These are phyloP conservation scores for Actinomortierella wolfii DNA, from an alignment of 371 early-diverging fungal genomes.

Conservation along the genomic window DNA sequence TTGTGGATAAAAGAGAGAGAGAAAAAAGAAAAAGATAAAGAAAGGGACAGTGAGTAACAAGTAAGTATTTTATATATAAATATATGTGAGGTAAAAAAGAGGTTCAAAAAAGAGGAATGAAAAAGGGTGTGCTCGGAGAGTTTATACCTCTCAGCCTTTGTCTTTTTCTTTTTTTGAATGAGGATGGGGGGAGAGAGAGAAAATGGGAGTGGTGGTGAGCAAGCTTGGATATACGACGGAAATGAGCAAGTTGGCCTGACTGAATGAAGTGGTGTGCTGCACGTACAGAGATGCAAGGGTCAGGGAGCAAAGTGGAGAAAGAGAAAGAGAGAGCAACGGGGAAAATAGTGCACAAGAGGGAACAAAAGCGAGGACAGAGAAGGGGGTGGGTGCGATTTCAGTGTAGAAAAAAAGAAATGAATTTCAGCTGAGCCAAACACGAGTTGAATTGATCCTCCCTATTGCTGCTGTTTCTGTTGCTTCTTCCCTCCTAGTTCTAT, in stretches of 20 bases:
- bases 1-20: slow-evolving; percentile 1
- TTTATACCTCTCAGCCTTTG: background rate
- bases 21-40: background rate
- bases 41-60: background rate
- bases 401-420: background rate
- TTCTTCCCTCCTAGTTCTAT: too few relatives aligned
- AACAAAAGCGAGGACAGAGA: background rate
- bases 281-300: background rate
- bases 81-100: background rate
- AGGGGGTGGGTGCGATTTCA: background rate
- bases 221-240: slow-evolving; percentile 6
- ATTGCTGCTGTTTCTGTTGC: too few relatives aligned
- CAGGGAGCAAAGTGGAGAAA: background rate
- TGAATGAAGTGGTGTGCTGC: background rate
- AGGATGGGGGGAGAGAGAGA: slow-evolving; percentile 1
- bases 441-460: background rate
- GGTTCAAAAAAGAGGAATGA: background rate
- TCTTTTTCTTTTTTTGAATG: too few relatives aligned
- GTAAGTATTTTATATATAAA: background rate
- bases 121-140: background rate
- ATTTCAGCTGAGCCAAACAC: background rate
- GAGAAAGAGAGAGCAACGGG: background rate
- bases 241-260: too few relatives aligned
- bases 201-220: slow-evolving; percentile 2
- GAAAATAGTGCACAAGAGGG: too few relatives aligned